These are phyloP conservation scores for Podospora pseudoanserina DNA, from an alignment of 495 filamentous ascomycete genomes.

Conservation along the genomic window DNA sequence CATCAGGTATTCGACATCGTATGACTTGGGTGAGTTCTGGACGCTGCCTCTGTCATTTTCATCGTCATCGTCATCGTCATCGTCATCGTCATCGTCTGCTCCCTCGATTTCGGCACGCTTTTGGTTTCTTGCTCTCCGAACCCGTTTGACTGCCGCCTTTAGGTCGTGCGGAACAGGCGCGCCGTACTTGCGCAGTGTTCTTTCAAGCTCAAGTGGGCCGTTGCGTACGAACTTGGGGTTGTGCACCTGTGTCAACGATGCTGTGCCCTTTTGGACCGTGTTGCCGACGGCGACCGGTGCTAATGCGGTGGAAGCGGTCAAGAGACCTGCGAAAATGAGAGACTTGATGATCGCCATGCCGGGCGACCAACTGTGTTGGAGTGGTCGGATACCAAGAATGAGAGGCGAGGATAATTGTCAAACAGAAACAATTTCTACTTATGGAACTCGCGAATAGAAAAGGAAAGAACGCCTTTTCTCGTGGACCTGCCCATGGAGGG, in stretches of 20 bases:
- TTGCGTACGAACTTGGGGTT: conserved; percentile 47
- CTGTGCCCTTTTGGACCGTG: conserved; percentile 16
- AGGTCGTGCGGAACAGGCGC: conserved; percentile 34
- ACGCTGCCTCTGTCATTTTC: conserved; percentile 35
- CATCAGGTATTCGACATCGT: conserved; percentile 63
- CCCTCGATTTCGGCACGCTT: conserved; percentile 5
- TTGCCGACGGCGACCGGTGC: conserved; percentile 23
- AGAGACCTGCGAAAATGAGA: conserved; percentile 30
- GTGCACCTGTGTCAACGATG: conserved; percentile 49
- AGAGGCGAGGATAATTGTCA: neutral
- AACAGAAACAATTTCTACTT: neutral
- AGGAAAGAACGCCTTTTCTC: neutral
- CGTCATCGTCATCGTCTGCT: neutral
- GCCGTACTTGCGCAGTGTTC: conserved; percentile 58
- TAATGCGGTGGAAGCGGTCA: conserved; percentile 42
- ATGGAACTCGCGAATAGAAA: neutral
- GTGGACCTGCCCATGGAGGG: neutral
- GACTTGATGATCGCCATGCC: neutral
- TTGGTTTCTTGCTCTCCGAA: conserved; percentile 4
- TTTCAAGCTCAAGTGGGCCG: conserved; percentile 51
- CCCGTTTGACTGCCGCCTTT: conserved; percentile 1
- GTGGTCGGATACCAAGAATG: neutral
- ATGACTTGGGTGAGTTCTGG: conserved; percentile 50
- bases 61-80: neutral
- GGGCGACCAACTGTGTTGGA: neutral